A percentile compares a stretch with the other conserved stretches of the same genome.
Conservation (phyloP, 139 green algal species). For the Zygnema cylindricum region DNA sequence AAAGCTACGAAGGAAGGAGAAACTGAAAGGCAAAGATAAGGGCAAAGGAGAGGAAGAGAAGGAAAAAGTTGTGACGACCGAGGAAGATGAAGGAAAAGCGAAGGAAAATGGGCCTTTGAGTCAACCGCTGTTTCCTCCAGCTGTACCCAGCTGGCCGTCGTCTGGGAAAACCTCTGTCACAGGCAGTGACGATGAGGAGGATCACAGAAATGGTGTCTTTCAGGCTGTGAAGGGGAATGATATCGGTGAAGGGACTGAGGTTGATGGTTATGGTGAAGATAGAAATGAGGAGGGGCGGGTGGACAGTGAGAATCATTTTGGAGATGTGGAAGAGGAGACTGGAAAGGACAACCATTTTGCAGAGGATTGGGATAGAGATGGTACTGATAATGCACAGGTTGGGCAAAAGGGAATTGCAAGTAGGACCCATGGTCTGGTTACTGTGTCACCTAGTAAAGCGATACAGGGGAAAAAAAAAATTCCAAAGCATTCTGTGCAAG, state of each 20-base stretch:
- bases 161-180: not conserved
- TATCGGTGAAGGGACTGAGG: not conserved
- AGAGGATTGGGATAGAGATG: not conserved
- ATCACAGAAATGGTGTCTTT: not conserved
- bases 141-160: not conserved
- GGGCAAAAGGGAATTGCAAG: not conserved
- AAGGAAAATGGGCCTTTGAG: not conserved
- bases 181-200: not conserved
- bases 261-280: not conserved
- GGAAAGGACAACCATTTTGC: not conserved
- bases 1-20: constrained; percentile 34
- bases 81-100: not conserved
- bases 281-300: not conserved
- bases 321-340: not conserved
- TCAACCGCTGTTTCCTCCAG: not conserved
- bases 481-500: not conserved
- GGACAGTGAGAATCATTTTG: too few species aligned
- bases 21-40: constrained; percentile 6
- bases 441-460: not conserved
- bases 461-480: not conserved
- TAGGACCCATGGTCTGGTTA: not conserved
- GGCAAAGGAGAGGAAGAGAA: not conserved
- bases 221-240: not conserved
- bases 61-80: constrained; percentile 3
- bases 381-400: not conserved